Evolutionary conservation across 805 yeast species (phyloP).

Genomic region (Schizosaccharomyces lindneri): DNA sequence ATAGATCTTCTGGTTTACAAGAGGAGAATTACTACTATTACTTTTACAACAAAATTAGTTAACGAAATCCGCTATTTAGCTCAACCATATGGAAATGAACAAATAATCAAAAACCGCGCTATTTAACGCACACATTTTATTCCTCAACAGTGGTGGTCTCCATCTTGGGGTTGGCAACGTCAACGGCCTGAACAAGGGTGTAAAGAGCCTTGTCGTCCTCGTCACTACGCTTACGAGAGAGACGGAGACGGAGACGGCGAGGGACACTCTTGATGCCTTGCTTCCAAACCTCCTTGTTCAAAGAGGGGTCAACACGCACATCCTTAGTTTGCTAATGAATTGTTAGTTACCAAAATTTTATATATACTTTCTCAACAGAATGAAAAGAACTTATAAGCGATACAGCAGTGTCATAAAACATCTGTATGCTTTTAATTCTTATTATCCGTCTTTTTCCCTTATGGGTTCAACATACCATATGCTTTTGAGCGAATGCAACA

Average conservation of each 20-base stretch:
- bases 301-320: conserved; percentile 95
- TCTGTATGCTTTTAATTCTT: too few relatives aligned
- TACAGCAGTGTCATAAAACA: too few relatives aligned
- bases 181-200: conserved; percentile 93
- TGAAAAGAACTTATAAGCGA: not conserved
- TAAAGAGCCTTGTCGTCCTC: conserved; percentile 96
- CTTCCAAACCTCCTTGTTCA: conserved; percentile 96
- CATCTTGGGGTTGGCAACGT: conserved; percentile 83
- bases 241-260: conserved; percentile 92
- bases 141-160: conserved; percentile 88
- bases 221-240: conserved; percentile 98
- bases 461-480: conserved; percentile 27
- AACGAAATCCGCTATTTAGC: too few relatives aligned
- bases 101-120: not conserved
- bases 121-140: not conserved
- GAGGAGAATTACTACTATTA: too few relatives aligned
- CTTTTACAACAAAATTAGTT: too few relatives aligned
- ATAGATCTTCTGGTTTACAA: too few relatives aligned
- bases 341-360: not conserved
- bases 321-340: conserved; percentile 54
- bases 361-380: not conserved
- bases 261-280: conserved; percentile 99
- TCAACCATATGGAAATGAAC: not conserved
- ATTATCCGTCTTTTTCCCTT: too few relatives aligned
- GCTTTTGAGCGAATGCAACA: conserved; percentile 93